Base-by-base conservation (phyloP, 176 grass and related monocot genomes). In the Aegilops umbellulata region DNA sequence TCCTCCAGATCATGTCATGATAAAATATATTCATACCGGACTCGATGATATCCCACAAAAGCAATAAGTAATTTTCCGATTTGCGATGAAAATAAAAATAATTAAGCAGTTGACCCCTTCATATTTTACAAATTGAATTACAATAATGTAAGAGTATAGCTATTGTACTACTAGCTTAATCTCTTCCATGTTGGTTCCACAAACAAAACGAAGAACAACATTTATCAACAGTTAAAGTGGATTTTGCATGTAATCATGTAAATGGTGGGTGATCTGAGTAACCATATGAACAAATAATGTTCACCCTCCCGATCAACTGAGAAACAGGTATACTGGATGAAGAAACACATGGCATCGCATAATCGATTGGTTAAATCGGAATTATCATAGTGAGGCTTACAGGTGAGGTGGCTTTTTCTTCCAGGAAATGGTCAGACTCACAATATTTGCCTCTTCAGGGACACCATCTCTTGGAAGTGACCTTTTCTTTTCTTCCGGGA, bases 161-260 rank as follows among this genome's bases (percentile, higher is more conserved):
- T 25, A 83, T 68, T 80, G 65, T 68, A 81, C 80, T 80, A 76
- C 60, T 80, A 47, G 25, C 81, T 44, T 61, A 47, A 60, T 60
- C 49, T 69, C 61, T 76, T 83, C 83, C 67, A 44, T 39, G 57
- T 32, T 23, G 66, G 16, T 31, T 6, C 31, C 81, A 84, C 27
- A 76, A 63, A 77, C 17, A 68, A 81, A 23, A 47, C 75, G 16
- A 49, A 77, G 17, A 88, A 20, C 64, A 65, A 85, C 81, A 91
- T 64, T 78, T 88, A 91, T 88, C 31, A 6, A 91, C 89, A 85
- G 41, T 84, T 87, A 90, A 30, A 47, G n/a, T 76, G 47, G 17
- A 13, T 7, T 10, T 27, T 35, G 20, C 35, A 67, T 80, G 13
- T 79, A n/a, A 79, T 63, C 7, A 65, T 44, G 57, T 79, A 82